A percentile compares a stretch with the other conserved stretches of the same genome.
phyloP scores from a whole-genome alignment of 768 basidiomycete species.

The Psilocybe cubensis region DNA sequence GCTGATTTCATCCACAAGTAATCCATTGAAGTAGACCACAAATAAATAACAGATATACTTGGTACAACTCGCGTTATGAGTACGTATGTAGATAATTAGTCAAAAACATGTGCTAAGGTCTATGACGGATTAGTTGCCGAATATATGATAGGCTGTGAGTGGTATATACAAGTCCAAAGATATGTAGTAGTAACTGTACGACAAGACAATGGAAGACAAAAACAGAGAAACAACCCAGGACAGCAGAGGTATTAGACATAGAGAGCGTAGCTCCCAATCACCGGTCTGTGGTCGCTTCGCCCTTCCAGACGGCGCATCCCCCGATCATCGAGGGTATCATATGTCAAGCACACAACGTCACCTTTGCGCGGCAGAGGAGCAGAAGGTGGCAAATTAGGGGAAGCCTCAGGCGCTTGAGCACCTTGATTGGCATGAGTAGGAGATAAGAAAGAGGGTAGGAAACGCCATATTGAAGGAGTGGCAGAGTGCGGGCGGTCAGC shows the following conservation, averaged over 20 bases:
- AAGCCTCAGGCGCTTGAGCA: not conserved
- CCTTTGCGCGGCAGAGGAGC: conserved; percentile 59
- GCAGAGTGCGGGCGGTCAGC: conserved; percentile 21
- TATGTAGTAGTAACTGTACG: too few relatives aligned
- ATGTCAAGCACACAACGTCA: conserved; percentile 73
- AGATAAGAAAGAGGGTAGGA: conserved; percentile 53
- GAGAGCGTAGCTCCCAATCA: conserved; percentile 77
- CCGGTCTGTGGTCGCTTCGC: conserved; percentile 83
- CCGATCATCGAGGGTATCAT: conserved; percentile 74
- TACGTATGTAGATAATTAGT: not conserved
- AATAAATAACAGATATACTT: not conserved
- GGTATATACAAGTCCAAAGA: not conserved
- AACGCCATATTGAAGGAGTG: conserved; percentile 48
- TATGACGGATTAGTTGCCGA: not conserved
- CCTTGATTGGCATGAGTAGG: conserved; percentile 28
- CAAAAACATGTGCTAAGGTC: not conserved
- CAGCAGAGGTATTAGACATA: conserved; percentile 45
- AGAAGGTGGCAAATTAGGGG: conserved; percentile 19
- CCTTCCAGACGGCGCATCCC: conserved; percentile 79
- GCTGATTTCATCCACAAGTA: not conserved
- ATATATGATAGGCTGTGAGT: conserved; percentile 1
- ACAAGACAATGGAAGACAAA: too few relatives aligned
- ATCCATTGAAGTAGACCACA: not conserved
- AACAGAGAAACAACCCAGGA: not conserved
- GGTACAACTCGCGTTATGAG: too few relatives aligned